These are phyloP conservation scores for Lentithecium fluviatile DNA, from an alignment of 495 filamentous ascomycete species.

Conservation along the genomic window DNA sequence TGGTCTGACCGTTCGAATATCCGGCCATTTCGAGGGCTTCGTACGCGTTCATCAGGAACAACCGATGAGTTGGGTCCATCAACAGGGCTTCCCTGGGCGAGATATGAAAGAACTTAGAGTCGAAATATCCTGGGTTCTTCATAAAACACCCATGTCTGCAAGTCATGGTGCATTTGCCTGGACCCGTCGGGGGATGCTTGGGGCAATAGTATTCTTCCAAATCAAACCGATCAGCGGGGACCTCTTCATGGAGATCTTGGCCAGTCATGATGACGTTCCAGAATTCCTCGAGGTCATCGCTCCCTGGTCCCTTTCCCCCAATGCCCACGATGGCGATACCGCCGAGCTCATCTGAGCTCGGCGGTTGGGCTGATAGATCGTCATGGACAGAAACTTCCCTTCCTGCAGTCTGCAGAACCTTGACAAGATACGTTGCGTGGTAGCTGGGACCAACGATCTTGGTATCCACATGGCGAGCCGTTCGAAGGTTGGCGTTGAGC, in stretches of 20 bases:
- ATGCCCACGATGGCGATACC: constrained; percentile 35
- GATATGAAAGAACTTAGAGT: constrained; percentile 44
- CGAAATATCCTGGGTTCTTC: constrained; percentile 37
- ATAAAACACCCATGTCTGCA: constrained; percentile 35
- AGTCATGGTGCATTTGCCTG: constrained; percentile 29
- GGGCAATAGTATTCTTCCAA: constrained; percentile 19
- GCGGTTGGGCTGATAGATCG: too few species aligned
- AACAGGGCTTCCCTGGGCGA: constrained; percentile 42
- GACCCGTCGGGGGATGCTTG: too few species aligned
- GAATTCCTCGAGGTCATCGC: constrained; percentile 20
- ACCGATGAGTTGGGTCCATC: constrained; percentile 42
- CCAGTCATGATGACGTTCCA: constrained; percentile 32
- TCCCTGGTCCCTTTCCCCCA: constrained; percentile 33
- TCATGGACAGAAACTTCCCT: too few species aligned
- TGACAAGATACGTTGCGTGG: too few species aligned
- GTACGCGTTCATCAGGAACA: constrained; percentile 42
- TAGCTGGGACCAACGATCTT: too few species aligned
- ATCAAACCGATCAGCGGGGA: constrained; percentile 34
- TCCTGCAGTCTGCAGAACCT: too few species aligned
- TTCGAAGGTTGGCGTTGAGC: too few species aligned
- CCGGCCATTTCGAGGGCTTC: constrained; percentile 46
- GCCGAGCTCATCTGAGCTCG: too few species aligned
- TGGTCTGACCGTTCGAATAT: constrained; percentile 39
- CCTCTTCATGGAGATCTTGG: constrained; percentile 14
- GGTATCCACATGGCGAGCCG: too few species aligned